Base-by-base conservation (phyloP, 495 filamentous ascomycete genomes). In the Lepidopterella palustris region DNA sequence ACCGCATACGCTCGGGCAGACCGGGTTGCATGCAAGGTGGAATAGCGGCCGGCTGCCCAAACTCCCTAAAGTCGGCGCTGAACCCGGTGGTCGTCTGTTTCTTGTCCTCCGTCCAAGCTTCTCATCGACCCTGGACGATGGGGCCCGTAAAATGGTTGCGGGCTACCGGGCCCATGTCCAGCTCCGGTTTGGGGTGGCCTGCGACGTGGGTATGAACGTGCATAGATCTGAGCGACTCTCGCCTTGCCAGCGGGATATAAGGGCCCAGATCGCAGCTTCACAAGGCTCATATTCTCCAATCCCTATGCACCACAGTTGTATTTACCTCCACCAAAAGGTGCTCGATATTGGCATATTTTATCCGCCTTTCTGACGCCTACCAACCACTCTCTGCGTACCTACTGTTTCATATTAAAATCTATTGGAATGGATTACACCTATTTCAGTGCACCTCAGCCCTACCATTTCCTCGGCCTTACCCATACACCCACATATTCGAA, bases 401-500 rank as follows among this genome's bases (percentile, higher is more conserved):
- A 35, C 13, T 47, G n/a, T n/a, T n/a, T n/a, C n/a, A n/a, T n/a
- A n/a, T n/a, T 31, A 32, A 11, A 18, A 25, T 28, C 21, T 23
- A n/a, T 25, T 18, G 31, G 25, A 32, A 67, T 67, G 64, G 64
- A 67, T 51, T 67, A 60, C 64, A 23, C 60, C 28, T 63, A 58
- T 50, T 67, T 76, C 73, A 76, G 72, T 63, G 61, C 74, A 48
- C 70, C 73, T 57, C 79, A 81, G 71, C 73, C 76, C 57, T 82
- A 81, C 71, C 77, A 74, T 54, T 82, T 81, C 68, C 76, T 82
- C 60, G 76, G 76, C 62, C 78, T 80, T 55, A 73, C 77, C 57
- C 77, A 77, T 21, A 82, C 78, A 42, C 79, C 78, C 25, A 75
- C 76, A 29, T 79, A 79, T 67, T 74, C 78, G 47, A 77, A 77